Base-by-base conservation (phyloP, 176 grass and related monocot species). In the Oryza brachyantha region DNA sequence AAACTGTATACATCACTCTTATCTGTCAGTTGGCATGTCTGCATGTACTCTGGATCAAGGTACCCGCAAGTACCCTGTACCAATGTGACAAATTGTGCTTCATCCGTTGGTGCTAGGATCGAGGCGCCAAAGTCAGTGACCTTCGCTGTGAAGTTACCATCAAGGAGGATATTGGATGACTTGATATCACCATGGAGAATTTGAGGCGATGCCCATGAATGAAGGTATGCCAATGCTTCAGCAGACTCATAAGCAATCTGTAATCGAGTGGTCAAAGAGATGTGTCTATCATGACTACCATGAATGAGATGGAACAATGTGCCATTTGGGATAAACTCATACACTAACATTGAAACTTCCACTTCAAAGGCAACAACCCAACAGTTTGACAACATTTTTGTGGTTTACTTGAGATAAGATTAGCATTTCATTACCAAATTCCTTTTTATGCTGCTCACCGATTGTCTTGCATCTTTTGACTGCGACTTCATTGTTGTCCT, bases 111-210 rank as follows among this genome's bases (percentile, higher is more conserved):
- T 40, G 38, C 38, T 40, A 40, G 2, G 12, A 45, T 60, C 11
- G 84, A 86, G 5, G 84, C 78, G 0, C 84, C 84, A 34, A 86
- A 81, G 24, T 86, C 84, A 3, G 84, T 61, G 2, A 86, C 60
- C 34, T 81, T 86, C 0, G 60, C 77, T 0, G 3, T 36, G 4
- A 60, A 25, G 34, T 68, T 19, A 4, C 26, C 8, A 4, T 86
- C 77, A 0, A 70, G 67, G 24, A 46, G 67, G 40, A 70, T 70
- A 40, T 70, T 70, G 40, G 67, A 70, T 13, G 67, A 70, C 40
- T 70, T 70, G 13, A 70, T 40, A 10, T 70, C 40, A 4, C 67
- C 67, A 13, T 70, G 67, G 24, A 70, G 21, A 40, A 70, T 70
- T 2, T 24, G 39, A 9, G 40, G 67, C 1, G 67, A 70, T 17